Percentiles rank a stretch among this genome's conserved stretches.
Evolutionary conservation across 2,329 filamentous ascomycete genomes (phyloP).

Genomic region (Acrocalymma vagum): DNA sequence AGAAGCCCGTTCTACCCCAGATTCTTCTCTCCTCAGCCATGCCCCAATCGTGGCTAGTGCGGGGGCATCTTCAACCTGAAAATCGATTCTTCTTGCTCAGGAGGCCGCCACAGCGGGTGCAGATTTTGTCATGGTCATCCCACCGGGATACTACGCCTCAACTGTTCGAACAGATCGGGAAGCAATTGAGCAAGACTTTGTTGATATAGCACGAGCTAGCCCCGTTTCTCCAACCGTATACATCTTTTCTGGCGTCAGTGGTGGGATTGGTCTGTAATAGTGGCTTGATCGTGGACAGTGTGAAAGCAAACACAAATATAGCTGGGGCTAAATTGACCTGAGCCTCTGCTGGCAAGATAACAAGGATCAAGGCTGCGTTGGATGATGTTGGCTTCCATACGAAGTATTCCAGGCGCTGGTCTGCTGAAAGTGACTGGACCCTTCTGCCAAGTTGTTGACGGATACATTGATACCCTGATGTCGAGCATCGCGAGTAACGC

Average conservation of each 20-base stretch:
- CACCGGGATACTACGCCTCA: conserved; percentile 1
- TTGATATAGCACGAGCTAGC: conserved; percentile 1
- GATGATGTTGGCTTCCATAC: conserved; percentile 2
- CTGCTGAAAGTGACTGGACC: background rate
- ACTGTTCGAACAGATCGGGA: background rate
- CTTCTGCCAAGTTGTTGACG: conserved; percentile 7
- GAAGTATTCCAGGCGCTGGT: conserved; percentile 1
- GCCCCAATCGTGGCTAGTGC: conserved; percentile 1
- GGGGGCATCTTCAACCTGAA: background rate
- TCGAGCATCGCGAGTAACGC: conserved; percentile 5
- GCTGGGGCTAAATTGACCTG: conserved; percentile 3
- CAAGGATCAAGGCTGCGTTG: conserved; percentile 1
- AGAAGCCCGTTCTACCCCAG: background rate
- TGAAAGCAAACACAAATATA: background rate
- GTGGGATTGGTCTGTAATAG: conserved; percentile 1
- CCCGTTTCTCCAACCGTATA: background rate
- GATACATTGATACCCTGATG: conserved; percentile 10
- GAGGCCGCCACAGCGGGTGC: background rate
- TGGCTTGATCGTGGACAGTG: background rate
- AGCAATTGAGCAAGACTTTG: background rate
- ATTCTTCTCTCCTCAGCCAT: background rate
- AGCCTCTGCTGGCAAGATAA: conserved; percentile 2
- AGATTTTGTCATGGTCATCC: conserved; percentile 1
- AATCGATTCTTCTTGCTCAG: background rate
- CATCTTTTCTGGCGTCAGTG: conserved; percentile 2